These are phyloP conservation scores for Thielaviopsis musarum DNA, from an alignment of 2,329 filamentous ascomycete species.

Conservation along the genomic window DNA sequence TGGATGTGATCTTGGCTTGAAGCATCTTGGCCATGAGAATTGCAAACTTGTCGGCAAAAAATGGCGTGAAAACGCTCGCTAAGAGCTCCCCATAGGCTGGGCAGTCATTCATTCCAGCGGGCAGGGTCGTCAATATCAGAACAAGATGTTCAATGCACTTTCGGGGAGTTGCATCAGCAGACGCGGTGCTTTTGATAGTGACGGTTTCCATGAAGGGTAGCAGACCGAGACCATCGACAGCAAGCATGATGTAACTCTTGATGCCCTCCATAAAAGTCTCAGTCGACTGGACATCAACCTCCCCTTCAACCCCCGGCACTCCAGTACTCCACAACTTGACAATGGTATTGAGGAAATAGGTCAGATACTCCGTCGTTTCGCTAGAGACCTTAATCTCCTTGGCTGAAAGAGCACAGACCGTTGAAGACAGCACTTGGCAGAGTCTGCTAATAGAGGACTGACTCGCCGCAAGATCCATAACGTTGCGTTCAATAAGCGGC, in stretches of 20 bases:
- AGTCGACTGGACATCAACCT: constrained; percentile 29
- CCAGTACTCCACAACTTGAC: constrained; percentile 21
- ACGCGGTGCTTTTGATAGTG: constrained; percentile 31
- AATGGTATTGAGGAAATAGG: constrained; percentile 8
- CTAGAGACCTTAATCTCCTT: constrained; percentile 83
- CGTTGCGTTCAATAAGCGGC: constrained; percentile 42
- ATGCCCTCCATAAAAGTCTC: constrained; percentile 38
- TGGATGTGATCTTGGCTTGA: background rate
- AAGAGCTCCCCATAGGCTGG: constrained; percentile 30
- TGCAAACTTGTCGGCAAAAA: constrained; percentile 33
- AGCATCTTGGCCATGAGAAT: background rate
- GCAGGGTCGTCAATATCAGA: constrained; percentile 36
- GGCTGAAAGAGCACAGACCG: constrained; percentile 6
- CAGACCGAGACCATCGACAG: constrained; percentile 35
- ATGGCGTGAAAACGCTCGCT: constrained; percentile 37
- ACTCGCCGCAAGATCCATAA: constrained; percentile 43
- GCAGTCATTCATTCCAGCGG: constrained; percentile 30
- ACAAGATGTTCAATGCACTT: constrained; percentile 39
- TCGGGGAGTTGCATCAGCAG: background rate
- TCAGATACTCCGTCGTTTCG: constrained; percentile 64
- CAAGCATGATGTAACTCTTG: constrained; percentile 30
- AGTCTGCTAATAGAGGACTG: constrained; percentile 27
- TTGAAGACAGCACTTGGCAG: constrained; percentile 1
- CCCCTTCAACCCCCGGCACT: constrained; percentile 33
- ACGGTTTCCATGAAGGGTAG: constrained; percentile 47